phyloP scores from a whole-genome alignment of 2,329 filamentous ascomycete species.

The Nigrograna mackinnonii region DNA sequence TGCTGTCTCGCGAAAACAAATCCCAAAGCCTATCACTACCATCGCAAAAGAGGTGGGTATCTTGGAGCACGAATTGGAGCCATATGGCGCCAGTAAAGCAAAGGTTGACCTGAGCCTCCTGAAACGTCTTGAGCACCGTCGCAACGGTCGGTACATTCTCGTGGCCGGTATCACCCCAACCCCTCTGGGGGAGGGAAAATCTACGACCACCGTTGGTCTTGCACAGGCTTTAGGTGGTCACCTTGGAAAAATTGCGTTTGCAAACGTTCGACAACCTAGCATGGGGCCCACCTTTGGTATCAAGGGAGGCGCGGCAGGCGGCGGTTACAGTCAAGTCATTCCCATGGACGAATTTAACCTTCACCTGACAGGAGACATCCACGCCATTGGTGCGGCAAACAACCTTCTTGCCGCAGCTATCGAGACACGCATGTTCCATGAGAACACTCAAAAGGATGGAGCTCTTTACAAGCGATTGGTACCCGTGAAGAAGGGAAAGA shows the following conservation, averaged over 20 bases:
- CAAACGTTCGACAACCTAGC: slow-evolving; percentile 95
- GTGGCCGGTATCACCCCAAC: slow-evolving; percentile 97
- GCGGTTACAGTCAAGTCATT: slow-evolving; percentile 98
- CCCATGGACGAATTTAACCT: slow-evolving; percentile 99
- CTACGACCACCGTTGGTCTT: slow-evolving; percentile 94
- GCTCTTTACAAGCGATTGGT: slow-evolving; percentile 87
- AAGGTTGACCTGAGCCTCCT: slow-evolving; percentile 87
- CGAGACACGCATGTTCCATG: slow-evolving; percentile 97
- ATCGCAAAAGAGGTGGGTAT: slow-evolving; percentile 89
- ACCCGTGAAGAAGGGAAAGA: slow-evolving; percentile 85
- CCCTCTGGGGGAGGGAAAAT: slow-evolving; percentile 95
- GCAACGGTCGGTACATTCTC: slow-evolving; percentile 87
- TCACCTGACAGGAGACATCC: slow-evolving; percentile 95
- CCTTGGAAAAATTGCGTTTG: slow-evolving; percentile 84
- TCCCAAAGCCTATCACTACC: slow-evolving; percentile 86
- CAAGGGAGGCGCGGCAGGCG: slow-evolving; percentile 96
- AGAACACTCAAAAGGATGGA: slow-evolving; percentile 90
- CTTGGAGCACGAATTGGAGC: slow-evolving; percentile 84
- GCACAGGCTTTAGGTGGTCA: slow-evolving; percentile 92
- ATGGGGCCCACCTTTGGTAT: slow-evolving; percentile 98
- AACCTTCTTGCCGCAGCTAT: slow-evolving; percentile 95
- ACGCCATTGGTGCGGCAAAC: slow-evolving; percentile 95
- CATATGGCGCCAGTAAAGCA: slow-evolving; percentile 93
- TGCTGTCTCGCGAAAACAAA: slow-evolving; percentile 84
- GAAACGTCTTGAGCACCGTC: slow-evolving; percentile 82